These are phyloP conservation scores for Areca catechu DNA, from an alignment of 176 grass and related monocot genomes.

Conservation along the genomic window DNA sequence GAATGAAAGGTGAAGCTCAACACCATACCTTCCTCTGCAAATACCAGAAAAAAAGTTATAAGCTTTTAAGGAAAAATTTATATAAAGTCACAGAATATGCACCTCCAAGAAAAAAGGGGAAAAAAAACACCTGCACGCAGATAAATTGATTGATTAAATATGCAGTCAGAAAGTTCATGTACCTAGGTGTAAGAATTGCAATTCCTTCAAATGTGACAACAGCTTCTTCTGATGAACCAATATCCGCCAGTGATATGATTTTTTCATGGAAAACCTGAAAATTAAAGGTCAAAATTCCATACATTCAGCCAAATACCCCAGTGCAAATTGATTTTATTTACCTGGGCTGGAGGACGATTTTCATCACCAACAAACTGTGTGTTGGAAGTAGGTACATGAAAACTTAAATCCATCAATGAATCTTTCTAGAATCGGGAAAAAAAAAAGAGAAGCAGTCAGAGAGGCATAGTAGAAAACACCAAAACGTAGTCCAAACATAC, in stretches of 20 bases:
- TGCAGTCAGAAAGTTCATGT: not conserved
- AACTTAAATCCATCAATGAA: slow-evolving; percentile 90
- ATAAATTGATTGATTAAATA: too few species aligned
- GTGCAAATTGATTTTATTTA: slow-evolving; percentile 19
- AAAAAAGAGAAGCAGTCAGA: slow-evolving; percentile 4
- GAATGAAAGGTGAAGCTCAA: slow-evolving; percentile 86
- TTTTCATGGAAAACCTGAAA: slow-evolving; percentile 73
- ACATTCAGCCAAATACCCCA: too few species aligned
- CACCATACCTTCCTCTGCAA: slow-evolving; percentile 74
- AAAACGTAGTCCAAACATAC: too few species aligned
- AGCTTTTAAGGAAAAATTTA: not conserved
- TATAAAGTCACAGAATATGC: too few species aligned
- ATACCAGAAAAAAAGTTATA: not conserved
- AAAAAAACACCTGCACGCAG: too few species aligned
- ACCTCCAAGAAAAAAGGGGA: too few species aligned
- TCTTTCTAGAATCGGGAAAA: slow-evolving; percentile 59
- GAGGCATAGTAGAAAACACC: not conserved
- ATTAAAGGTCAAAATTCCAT: not conserved
- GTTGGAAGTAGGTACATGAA: slow-evolving; percentile 73
- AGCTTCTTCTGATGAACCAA: slow-evolving; percentile 75
- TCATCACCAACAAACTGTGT: slow-evolving; percentile 82
- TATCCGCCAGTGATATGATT: slow-evolving; percentile 39
- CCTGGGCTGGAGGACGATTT: slow-evolving; percentile 63
- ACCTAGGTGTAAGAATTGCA: slow-evolving; percentile 95
- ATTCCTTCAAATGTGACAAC: slow-evolving; percentile 92